These are phyloP conservation scores for Sinapis alba DNA, from an alignment of 441 rosid genomes.

Conservation along the genomic window DNA sequence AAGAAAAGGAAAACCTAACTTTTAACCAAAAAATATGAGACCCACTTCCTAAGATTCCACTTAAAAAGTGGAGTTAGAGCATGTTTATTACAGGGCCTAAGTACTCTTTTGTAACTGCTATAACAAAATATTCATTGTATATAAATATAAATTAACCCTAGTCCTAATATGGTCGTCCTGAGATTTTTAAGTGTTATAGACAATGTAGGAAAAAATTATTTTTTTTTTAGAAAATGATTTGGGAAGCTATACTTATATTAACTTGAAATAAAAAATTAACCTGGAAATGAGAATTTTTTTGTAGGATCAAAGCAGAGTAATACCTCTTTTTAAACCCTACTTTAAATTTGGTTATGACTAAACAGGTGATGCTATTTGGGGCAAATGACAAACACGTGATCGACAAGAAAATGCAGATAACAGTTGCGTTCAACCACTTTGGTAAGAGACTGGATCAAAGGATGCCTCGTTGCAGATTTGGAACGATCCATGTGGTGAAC, in stretches of 20 bases:
- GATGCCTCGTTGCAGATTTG: conserved; percentile 70
- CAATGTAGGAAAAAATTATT: too few relatives aligned
- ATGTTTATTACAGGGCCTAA: too few relatives aligned
- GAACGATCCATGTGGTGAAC: conserved; percentile 78
- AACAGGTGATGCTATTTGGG: conserved; percentile 72
- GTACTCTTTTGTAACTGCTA: neutral
- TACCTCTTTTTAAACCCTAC: neutral
- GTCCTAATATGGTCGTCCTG: too few relatives aligned
- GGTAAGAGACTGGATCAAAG: conserved; percentile 62
- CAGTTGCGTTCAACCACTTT: conserved; percentile 69
- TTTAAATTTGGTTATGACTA: neutral
- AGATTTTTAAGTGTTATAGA: too few relatives aligned
- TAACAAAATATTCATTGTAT: neutral
- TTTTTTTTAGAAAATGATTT: too few relatives aligned
- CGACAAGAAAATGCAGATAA: conserved; percentile 61
- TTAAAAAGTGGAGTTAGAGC: too few relatives aligned
- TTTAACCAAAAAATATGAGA: too few relatives aligned
- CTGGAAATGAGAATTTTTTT: neutral
- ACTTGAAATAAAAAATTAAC: too few relatives aligned
- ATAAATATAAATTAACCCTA: too few relatives aligned
- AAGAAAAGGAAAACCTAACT: too few relatives aligned
- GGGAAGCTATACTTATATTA: too few relatives aligned
- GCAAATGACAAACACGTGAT: conserved; percentile 44
- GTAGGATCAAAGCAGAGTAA: neutral
- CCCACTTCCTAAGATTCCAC: too few relatives aligned